Conservation (phyloP, 352 stramenopile species). For the Phytophthora cactorum region DNA sequence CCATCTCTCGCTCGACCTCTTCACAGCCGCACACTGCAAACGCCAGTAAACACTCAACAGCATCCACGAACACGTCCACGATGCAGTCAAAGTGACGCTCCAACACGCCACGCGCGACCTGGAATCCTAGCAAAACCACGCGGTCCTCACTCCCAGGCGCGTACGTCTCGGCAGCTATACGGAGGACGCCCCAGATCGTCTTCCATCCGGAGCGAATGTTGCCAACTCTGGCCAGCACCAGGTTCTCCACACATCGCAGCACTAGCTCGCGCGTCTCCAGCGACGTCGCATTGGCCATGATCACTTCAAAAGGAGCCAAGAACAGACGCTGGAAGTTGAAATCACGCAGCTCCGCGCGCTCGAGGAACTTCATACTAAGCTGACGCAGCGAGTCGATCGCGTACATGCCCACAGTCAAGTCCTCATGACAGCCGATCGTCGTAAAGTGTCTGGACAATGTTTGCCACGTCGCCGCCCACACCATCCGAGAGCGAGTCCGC, state of each 20-base stretch:
- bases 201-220: slow-evolving; percentile 95
- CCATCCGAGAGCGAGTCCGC: slow-evolving; percentile 94
- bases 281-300: slow-evolving; percentile 88
- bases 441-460: slow-evolving; percentile 98
- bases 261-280: slow-evolving; percentile 92
- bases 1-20: slow-evolving; percentile 57
- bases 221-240: slow-evolving; percentile 87
- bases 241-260: slow-evolving; percentile 91
- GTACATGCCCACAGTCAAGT: slow-evolving; percentile 98
- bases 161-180: slow-evolving; percentile 87
- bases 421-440: slow-evolving; percentile 96
- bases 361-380: slow-evolving; percentile 99
- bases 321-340: slow-evolving; percentile 99
- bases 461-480: slow-evolving; percentile 98
- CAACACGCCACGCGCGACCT: slow-evolving; percentile 90
- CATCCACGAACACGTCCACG: slow-evolving; percentile 82
- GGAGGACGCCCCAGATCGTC: slow-evolving; percentile 93
- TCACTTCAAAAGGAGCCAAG: slow-evolving; percentile 96
- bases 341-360: slow-evolving; percentile 97
- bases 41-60: slow-evolving; percentile 78
- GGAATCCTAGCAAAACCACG: slow-evolving; percentile 84
- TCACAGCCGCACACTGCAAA: slow-evolving; percentile 82
- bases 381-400: slow-evolving; percentile 99
- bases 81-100: slow-evolving; percentile 77
- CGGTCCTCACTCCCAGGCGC: slow-evolving; percentile 74